These are phyloP conservation scores for Botrytis elliptica DNA, from an alignment of 2,329 filamentous ascomycete genomes.

Conservation along the genomic window DNA sequence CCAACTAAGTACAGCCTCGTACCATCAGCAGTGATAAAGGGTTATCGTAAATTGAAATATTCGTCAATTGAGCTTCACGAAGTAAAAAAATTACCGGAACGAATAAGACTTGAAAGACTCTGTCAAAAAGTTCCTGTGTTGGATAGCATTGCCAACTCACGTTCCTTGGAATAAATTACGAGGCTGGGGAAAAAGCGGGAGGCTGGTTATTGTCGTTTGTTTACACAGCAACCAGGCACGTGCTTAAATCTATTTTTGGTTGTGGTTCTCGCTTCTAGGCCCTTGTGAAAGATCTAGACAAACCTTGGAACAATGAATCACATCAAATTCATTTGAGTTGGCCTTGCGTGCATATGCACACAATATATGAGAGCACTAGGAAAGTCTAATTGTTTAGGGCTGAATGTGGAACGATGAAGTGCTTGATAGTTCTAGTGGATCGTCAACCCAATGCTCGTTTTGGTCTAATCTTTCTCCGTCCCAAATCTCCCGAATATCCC, in stretches of 20 bases:
- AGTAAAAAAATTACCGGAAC: background rate
- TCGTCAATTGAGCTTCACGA: background rate
- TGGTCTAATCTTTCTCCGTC: background rate
- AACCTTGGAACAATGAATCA: background rate
- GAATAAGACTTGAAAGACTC: background rate
- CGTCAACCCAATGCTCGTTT: background rate
- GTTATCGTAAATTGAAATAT: background rate
- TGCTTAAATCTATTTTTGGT: background rate
- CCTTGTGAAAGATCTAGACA: background rate
- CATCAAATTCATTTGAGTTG: background rate
- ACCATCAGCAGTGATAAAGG: slow-evolving; percentile 10
- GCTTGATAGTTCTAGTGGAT: background rate
- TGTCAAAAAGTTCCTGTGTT: slow-evolving; percentile 1
- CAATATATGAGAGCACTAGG: background rate
- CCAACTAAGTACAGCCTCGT: slow-evolving; percentile 15
- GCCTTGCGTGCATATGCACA: background rate
- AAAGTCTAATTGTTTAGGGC: background rate
- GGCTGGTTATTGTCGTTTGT: slow-evolving; percentile 16
- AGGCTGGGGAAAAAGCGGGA: slow-evolving; percentile 23
- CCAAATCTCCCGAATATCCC: background rate
- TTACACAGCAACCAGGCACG: slow-evolving; percentile 20
- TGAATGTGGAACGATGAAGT: background rate
- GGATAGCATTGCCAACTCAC: slow-evolving; percentile 16
- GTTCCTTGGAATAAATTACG: slow-evolving; percentile 12
- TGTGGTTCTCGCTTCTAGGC: background rate